These are phyloP conservation scores for Flaveria trinervia DNA, from an alignment of 129 eudicot genomes.

Conservation along the genomic window DNA sequence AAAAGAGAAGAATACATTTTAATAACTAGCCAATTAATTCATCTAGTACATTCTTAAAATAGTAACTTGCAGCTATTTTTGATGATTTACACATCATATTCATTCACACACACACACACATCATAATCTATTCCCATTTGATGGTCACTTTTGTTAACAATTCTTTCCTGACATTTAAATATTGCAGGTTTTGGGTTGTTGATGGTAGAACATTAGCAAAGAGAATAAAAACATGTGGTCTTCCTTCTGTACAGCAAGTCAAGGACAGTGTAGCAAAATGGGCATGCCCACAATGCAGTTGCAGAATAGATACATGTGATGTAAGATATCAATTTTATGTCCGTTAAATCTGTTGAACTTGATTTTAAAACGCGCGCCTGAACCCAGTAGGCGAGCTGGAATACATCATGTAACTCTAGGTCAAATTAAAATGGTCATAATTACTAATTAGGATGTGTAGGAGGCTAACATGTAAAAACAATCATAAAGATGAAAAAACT, in stretches of 20 bases:
- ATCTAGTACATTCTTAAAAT: not conserved
- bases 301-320: constrained; percentile 55
- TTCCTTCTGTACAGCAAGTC: constrained; percentile 40
- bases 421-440: no score
- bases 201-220: constrained; percentile 59
- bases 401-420: no score
- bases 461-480: no score
- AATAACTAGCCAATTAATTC: not conserved
- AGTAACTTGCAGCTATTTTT: constrained; percentile 11
- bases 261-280: constrained; percentile 57
- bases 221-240: constrained; percentile 50
- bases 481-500: no score
- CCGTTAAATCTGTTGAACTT: not conserved
- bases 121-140: not conserved
- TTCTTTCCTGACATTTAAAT: constrained; percentile 14
- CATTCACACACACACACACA: not conserved
- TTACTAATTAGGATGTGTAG: no score
- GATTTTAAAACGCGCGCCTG: no score
- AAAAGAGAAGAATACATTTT: not conserved
- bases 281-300: constrained; percentile 75
- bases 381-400: no score
- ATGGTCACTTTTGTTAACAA: constrained; percentile 6
- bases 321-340: constrained; percentile 41
- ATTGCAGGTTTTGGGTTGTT: constrained; percentile 70
- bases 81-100: constrained; percentile 3